Percentiles rank a stretch among this genome's conserved stretches.
Conservation (phyloP, 202 grass and related monocot genomes). For the Zoysia matrella region DNA sequence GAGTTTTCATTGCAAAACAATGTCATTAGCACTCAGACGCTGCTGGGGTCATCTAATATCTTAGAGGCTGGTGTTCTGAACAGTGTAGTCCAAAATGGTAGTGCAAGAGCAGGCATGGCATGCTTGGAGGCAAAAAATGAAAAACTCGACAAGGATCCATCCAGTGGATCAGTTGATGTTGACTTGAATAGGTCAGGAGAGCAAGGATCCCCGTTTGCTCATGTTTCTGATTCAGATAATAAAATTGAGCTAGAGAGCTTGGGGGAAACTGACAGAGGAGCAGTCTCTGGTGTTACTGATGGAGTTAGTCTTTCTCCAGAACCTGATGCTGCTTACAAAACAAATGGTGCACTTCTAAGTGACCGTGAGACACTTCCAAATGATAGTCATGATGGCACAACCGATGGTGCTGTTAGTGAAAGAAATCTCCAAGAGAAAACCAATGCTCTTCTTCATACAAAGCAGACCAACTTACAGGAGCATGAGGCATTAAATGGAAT, state of each 20-base stretch:
- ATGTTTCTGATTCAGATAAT: constrained; percentile 36
- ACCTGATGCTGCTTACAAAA: constrained; percentile 28
- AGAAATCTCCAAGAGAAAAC: neutral
- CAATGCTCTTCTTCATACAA: constrained; percentile 36
- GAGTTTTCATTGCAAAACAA: constrained; percentile 42
- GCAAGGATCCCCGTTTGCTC: constrained; percentile 32
- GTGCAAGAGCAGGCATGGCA: neutral
- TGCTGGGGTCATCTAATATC: constrained; percentile 39
- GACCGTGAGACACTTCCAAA: constrained; percentile 29
- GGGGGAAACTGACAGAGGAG: neutral
- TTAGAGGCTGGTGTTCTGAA: constrained; percentile 44
- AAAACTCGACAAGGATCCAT: constrained; percentile 31
- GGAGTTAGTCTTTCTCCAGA: constrained; percentile 43
- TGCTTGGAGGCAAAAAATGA: constrained; percentile 39
- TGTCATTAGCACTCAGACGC: constrained; percentile 35
- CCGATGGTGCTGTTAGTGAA: constrained; percentile 33
- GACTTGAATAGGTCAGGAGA: constrained; percentile 36
- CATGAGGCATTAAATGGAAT: constrained; percentile 31
- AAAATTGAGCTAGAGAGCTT: constrained; percentile 5
- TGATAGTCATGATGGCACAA: constrained; percentile 21
- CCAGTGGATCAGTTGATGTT: neutral
- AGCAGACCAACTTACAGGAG: constrained; percentile 16
- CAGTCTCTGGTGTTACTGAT: constrained; percentile 9
- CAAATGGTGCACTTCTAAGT: constrained; percentile 26
- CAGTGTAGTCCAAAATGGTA: constrained; percentile 46